Evolutionary conservation across 2,329 filamentous ascomycete genomes (phyloP).

Genomic region (Penicillium sp.): DNA sequence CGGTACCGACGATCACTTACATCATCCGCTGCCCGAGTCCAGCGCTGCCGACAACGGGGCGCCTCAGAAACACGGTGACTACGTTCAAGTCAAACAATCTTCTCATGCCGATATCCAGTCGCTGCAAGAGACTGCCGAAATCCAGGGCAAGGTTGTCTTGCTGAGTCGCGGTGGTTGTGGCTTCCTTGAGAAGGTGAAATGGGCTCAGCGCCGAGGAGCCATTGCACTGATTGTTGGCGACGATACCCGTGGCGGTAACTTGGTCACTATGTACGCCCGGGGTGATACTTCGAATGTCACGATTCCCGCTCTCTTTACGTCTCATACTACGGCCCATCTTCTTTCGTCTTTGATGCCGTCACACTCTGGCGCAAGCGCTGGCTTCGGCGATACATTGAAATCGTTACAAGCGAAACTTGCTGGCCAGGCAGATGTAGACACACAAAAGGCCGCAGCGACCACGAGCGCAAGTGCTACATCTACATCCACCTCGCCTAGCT

Average conservation of each 20-base stretch:
- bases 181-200: conserved; percentile 95
- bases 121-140: conserved; percentile 87
- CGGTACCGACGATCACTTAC: conserved; percentile 81
- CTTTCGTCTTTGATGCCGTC: conserved; percentile 81
- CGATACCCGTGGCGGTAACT: conserved; percentile 78
- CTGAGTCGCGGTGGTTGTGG: conserved; percentile 91
- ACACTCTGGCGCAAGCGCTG: conserved; percentile 61
- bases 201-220: conserved; percentile 88
- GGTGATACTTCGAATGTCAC: conserved; percentile 93
- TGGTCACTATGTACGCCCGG: conserved; percentile 98
- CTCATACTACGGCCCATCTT: conserved; percentile 88
- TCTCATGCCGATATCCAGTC: conserved; percentile 88
- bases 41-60: conserved; percentile 35
- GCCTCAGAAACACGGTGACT: conserved; percentile 35
- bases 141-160: conserved; percentile 86
- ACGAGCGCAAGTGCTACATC: conserved; percentile 31
- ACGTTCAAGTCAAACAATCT: conserved; percentile 32
- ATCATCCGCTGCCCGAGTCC: conserved; percentile 55
- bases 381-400: conserved; percentile 58
- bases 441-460: conserved; percentile 24
- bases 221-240: conserved; percentile 92
- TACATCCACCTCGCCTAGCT: conserved; percentile 33
- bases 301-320: conserved; percentile 92
- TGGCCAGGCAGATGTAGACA: conserved; percentile 20
- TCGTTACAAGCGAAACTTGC: conserved; percentile 45